Evolutionary conservation across 192 early-diverging fungal genomes (phyloP).

Genomic region (Coemansia sp.): DNA sequence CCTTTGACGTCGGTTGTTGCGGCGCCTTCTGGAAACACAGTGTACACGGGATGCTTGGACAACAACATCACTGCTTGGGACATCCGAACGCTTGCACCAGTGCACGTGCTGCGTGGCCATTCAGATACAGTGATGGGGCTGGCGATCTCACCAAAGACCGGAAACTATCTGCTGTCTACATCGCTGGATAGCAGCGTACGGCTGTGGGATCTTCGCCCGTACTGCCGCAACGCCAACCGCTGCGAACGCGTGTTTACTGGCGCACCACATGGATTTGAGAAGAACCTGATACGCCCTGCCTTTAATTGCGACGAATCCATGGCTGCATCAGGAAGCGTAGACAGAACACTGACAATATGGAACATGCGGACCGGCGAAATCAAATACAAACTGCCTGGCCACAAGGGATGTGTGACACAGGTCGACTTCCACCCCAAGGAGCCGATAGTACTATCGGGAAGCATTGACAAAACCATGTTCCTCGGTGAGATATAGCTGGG

Average conservation of each 20-base stretch:
- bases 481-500: constrained; percentile 71
- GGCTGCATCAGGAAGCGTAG: constrained; percentile 83
- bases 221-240: constrained; percentile 66
- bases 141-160: constrained; percentile 76
- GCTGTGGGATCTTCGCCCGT: constrained; percentile 95
- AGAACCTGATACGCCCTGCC: constrained; percentile 86
- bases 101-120: constrained; percentile 78
- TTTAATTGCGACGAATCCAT: constrained; percentile 85
- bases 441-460: constrained; percentile 81
- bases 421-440: constrained; percentile 92
- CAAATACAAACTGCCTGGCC: constrained; percentile 91
- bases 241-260: constrained; percentile 76
- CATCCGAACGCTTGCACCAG: constrained; percentile 68
- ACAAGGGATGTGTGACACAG: constrained; percentile 91
- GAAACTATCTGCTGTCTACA: constrained; percentile 79
- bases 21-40: constrained; percentile 69
- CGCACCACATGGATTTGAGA: constrained; percentile 94
- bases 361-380: constrained; percentile 73
- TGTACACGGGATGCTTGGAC: constrained; percentile 89
- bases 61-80: constrained; percentile 91
- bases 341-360: constrained; percentile 92
- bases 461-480: constrained; percentile 87
- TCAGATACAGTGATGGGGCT: constrained; percentile 89
- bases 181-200: constrained; percentile 94
- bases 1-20: constrained; percentile 81